phyloP scores from a whole-genome alignment of 495 filamentous ascomycete species.

The Geopyxis carbonaria region DNA sequence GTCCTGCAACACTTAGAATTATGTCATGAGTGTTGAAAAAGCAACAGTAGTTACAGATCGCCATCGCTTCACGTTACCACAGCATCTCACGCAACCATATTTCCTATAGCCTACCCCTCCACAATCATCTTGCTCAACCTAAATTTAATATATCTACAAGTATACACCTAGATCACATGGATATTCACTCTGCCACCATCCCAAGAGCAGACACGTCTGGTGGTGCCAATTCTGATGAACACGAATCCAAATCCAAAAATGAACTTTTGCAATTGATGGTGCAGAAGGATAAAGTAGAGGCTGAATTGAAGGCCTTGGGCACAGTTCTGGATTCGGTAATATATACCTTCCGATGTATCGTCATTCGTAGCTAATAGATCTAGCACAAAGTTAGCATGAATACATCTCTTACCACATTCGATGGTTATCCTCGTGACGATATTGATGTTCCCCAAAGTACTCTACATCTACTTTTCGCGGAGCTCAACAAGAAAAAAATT shows the following conservation, averaged over 20 bases:
- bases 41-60: background rate
- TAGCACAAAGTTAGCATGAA: slow-evolving; percentile 91
- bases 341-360: background rate
- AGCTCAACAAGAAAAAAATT: background rate
- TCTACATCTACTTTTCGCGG: too few relatives aligned
- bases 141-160: too few relatives aligned
- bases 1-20: too few relatives aligned
- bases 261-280: slow-evolving; percentile 40
- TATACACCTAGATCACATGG: slow-evolving; percentile 14
- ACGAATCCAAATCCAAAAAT: background rate
- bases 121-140: too few relatives aligned
- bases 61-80: background rate
- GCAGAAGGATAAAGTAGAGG: slow-evolving; percentile 68
- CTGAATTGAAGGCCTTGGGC: slow-evolving; percentile 66
- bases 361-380: background rate
- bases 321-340: slow-evolving; percentile 70
- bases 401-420: slow-evolving; percentile 69
- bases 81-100: background rate
- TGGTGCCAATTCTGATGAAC: background rate
- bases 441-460: slow-evolving; percentile 94
- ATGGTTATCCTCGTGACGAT: slow-evolving; percentile 86
- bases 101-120: background rate
- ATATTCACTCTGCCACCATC: slow-evolving; percentile 21
- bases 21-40: too few relatives aligned
- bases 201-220: background rate